Conservation (phyloP, 73 alveolate genomes). For the Blepharisma japonicum region DNA sequence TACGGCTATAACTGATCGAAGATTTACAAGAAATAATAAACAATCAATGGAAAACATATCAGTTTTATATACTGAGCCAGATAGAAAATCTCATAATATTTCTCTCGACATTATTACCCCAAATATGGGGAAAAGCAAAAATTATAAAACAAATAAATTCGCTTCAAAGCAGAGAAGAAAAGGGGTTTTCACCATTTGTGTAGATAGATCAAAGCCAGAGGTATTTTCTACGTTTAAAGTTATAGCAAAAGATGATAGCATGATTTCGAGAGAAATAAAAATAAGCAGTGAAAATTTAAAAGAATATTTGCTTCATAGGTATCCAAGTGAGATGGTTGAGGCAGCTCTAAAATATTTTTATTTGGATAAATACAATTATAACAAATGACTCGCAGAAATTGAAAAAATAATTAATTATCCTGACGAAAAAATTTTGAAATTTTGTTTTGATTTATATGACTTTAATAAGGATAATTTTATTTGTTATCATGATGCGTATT, state of each 20-base stretch:
- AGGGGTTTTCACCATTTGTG: background rate
- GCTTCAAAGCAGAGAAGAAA: background rate
- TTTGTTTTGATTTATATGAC: constrained; percentile 11
- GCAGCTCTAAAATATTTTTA: background rate
- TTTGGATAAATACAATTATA: background rate
- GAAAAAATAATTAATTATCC: background rate
- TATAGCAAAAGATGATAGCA: background rate
- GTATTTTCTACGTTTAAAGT: background rate
- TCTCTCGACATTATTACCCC: background rate
- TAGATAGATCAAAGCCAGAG: background rate
- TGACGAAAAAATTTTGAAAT: background rate
- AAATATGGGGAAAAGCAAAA: background rate
- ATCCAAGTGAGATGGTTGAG: constrained; percentile 6
- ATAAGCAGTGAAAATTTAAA: background rate
- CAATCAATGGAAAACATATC: background rate
- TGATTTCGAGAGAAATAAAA: background rate
- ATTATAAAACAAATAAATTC: background rate
- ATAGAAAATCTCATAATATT: background rate
- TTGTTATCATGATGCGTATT: constrained; percentile 7
- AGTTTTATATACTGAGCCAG: background rate
- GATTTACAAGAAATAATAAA: background rate
- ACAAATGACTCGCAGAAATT: background rate
- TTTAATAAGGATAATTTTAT: constrained; percentile 15
- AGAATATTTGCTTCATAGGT: background rate
- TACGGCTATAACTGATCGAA: background rate